A percentile compares a stretch with the other conserved stretches of the same genome.
phyloP scores from a whole-genome alignment of 495 filamentous ascomycete genomes.

The Filosporella fistucella region DNA sequence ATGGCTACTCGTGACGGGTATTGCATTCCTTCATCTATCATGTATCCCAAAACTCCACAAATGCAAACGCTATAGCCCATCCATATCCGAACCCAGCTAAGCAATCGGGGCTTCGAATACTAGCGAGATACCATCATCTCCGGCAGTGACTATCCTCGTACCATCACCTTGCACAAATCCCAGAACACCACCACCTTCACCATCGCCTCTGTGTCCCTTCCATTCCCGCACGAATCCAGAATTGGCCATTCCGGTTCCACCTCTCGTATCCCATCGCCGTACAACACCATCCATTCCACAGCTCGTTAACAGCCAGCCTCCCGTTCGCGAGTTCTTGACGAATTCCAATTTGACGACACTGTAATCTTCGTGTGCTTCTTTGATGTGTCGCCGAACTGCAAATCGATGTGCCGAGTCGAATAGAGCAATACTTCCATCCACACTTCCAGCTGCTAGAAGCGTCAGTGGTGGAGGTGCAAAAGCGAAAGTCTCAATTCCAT shows the following conservation, averaged over 20 bases:
- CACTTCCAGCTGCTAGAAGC: slow-evolving; percentile 81
- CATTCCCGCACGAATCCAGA: slow-evolving; percentile 72
- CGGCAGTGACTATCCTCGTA: slow-evolving; percentile 76
- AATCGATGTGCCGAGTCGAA: slow-evolving; percentile 83
- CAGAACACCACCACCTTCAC: slow-evolving; percentile 82
- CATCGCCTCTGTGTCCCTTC: slow-evolving; percentile 74
- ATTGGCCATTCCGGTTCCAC: slow-evolving; percentile 58
- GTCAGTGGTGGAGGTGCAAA: slow-evolving; percentile 73
- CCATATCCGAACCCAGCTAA: not conserved
- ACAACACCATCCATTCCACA: slow-evolving; percentile 88
- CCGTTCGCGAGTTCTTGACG: slow-evolving; percentile 40
- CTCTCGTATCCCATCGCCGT: slow-evolving; percentile 79
- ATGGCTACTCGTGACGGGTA: slow-evolving; percentile 11
- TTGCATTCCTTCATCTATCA: slow-evolving; percentile 12
- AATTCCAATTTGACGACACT: slow-evolving; percentile 93
- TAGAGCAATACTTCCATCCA: slow-evolving; percentile 85
- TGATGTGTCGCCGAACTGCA: slow-evolving; percentile 72
- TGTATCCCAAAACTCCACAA: slow-evolving; percentile 16
- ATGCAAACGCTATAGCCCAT: slow-evolving; percentile 12
- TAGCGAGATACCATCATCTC: slow-evolving; percentile 74
- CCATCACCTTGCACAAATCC: slow-evolving; percentile 78
- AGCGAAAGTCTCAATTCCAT: slow-evolving; percentile 79
- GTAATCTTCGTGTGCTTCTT: slow-evolving; percentile 74
- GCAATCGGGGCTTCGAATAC: slow-evolving; percentile 51
- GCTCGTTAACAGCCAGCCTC: slow-evolving; percentile 64